Percentiles rank a stretch among this genome's conserved stretches.
Evolutionary conservation across 2,329 filamentous ascomycete genomes (phyloP).

Genomic region (Colletotrichum sidae): DNA sequence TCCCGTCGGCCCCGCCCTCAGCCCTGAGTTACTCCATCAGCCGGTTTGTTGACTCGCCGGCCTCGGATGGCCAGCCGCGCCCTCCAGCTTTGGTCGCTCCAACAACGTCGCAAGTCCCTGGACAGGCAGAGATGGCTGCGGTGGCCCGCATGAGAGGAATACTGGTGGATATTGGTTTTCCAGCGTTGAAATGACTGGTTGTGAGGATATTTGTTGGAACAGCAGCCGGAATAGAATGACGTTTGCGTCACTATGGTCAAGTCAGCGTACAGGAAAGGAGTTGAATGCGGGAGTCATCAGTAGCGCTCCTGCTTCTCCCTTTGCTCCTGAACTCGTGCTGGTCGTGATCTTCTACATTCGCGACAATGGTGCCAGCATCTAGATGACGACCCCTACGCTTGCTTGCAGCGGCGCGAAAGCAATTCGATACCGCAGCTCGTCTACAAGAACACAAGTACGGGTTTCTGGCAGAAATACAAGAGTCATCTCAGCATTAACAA

Average conservation of each 20-base stretch:
- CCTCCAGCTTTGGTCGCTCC: not conserved
- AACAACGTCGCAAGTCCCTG: not conserved
- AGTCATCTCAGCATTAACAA: too few species aligned
- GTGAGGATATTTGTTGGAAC: not conserved
- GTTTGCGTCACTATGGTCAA: too few species aligned
- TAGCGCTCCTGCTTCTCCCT: too few species aligned
- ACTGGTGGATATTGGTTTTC: slow-evolving; percentile 12
- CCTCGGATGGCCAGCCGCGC: not conserved
- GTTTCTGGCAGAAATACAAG: too few species aligned
- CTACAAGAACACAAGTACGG: too few species aligned
- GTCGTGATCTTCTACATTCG: too few species aligned
- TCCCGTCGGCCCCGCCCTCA: slow-evolving; percentile 8
- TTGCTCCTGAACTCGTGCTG: too few species aligned
- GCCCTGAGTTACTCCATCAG: slow-evolving; percentile 16
- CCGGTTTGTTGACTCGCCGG: slow-evolving; percentile 17
- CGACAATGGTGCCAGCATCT: too few species aligned
- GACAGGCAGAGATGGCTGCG: not conserved
- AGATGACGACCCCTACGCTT: too few species aligned
- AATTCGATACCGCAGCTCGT: too few species aligned
- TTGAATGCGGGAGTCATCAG: not conserved
- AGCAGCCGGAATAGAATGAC: not conserved
- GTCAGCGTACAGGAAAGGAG: not conserved
- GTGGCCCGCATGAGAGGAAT: slow-evolving; percentile 12
- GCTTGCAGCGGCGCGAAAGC: too few species aligned
- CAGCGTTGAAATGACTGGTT: slow-evolving; percentile 12